Base-by-base conservation (phyloP, 257 asterid species). In the Salvia miltiorrhiza region DNA sequence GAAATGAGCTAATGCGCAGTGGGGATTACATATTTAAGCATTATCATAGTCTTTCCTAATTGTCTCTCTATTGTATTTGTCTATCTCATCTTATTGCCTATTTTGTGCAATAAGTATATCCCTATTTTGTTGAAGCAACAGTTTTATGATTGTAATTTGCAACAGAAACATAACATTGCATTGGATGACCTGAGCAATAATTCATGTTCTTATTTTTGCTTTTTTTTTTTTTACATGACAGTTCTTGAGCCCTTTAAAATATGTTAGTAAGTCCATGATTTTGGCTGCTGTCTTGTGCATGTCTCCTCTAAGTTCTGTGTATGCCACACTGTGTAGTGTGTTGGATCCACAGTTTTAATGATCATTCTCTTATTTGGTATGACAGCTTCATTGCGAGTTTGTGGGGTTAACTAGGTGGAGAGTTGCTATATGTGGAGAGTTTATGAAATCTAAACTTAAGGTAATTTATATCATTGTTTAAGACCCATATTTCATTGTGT, bases 351-450 rank as follows among this genome's bases (percentile, higher is more conserved):
- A 59, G 14, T 79, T 61, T 62, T 53, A 50, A 55, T 60, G 35
- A 52, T 50, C 35, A 17, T 47, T 62, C 39, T 30, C 63, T 58
- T 19, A 20, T 21, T 64, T 61, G 64, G 33, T 65, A 65, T 73
- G 59, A 45, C 71, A 93, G 99, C 80, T 93, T 60, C 85, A 73
- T 30, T 93, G 96, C 35, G 96, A 93, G 83, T 93, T 88, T 80
- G 88, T 88, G 73, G 85, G 88, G 61, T 85, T 93, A 69, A 88
- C 92, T n/a, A 84, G 76, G 79, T 93, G 99, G 99, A 88, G 77
- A 82, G 93, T 84, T 74, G 99, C 99, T 65, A 93, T 93, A 74
- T 93, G 99, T 37, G 99, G 99, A 74, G 97, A 93, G 77, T 90
- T 76, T 71, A 84, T 88, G 99, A 93, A 83, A 80, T 86, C 95